Evolutionary conservation across 495 filamentous ascomycete genomes (phyloP), one percentile per base, ranked within the genome.

Genomic region (Penicillium dipodomyicola): DNA sequence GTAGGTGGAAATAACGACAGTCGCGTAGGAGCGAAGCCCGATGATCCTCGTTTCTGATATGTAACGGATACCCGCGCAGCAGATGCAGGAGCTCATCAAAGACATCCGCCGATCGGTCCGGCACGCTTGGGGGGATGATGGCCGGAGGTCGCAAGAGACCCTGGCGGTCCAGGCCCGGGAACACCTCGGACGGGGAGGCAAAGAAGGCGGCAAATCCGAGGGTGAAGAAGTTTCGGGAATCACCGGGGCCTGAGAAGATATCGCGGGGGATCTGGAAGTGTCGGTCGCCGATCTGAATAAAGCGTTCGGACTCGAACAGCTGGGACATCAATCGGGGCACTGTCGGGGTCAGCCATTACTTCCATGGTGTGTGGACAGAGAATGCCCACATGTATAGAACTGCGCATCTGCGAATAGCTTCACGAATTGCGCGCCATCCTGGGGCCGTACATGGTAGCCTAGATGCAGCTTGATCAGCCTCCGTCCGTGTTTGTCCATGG

Each of bases 221-320:
- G 6, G 91, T 85, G 77, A 98, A 98, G 81, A 92, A 98, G 72
- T 98, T 98, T 6, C 91, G 92, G 29, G 84, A 85, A 70, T 98
- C 91, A 5, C 94, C 93, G 11, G 89, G 90, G 23, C 79, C 77
- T 11, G 84, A 86, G 72, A 98, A 96, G 56, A 96, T 80, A 61
- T 96, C 91, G 30, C 91, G 86, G 4, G 93, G 88, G 49, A 98
- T 90, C 62, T 91, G 88, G 72, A 98, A 98, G 62, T 90, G 82
- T 22, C 80, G 82, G 52, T 87, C 84, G 53, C 93, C 93, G 60
- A 98, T 91, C 35, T 88, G 87, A 61, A 96, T 91, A 74, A 87
- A 94, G 68, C 96, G 95, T 62, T 90, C 87, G 41, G 92, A 89
- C 63, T 93, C 90, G 70, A 95, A 96, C n/a, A 98, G 86, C 69